phyloP scores from a whole-genome alignment of 352 stramenopile species.

The Phytopythium mirpurense region DNA sequence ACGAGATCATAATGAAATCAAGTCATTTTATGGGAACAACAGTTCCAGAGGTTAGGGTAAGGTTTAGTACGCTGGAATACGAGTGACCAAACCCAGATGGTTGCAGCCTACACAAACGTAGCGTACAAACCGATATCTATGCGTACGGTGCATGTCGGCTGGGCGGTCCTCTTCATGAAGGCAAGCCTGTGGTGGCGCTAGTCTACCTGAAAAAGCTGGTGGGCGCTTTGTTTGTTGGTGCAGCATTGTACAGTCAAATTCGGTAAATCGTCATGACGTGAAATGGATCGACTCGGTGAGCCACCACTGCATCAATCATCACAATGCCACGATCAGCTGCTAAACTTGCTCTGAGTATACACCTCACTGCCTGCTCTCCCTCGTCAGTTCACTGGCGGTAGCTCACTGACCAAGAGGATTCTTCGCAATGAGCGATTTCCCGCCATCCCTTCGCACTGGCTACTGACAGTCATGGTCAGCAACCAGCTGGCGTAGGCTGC shows the following conservation, averaged over 20 bases:
- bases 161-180: no score
- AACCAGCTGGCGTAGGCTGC: neutral
- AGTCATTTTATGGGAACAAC: neutral
- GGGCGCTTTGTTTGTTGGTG: no score
- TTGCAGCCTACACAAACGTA: no score
- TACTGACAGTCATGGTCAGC: neutral
- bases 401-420: neutral
- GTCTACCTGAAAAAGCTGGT: no score
- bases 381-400: slow-evolving; percentile 1
- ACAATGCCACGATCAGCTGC: slow-evolving; percentile 1
- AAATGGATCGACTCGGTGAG: slow-evolving; percentile 1
- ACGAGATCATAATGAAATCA: neutral
- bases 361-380: neutral
- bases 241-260: no score
- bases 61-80: no score
- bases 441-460: neutral
- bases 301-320: neutral
- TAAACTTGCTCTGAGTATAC: slow-evolving; percentile 1
- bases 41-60: neutral
- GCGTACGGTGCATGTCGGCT: no score
- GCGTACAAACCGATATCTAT: no score
- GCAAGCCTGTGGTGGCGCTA: no score
- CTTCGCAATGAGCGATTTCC: neutral
- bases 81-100: no score
- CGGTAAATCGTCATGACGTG: no score